Percentiles rank a stretch among this genome's conserved stretches.
These are phyloP conservation scores for Ogataea siamensis DNA, from an alignment of 805 yeast species.

Conservation along the genomic window DNA sequence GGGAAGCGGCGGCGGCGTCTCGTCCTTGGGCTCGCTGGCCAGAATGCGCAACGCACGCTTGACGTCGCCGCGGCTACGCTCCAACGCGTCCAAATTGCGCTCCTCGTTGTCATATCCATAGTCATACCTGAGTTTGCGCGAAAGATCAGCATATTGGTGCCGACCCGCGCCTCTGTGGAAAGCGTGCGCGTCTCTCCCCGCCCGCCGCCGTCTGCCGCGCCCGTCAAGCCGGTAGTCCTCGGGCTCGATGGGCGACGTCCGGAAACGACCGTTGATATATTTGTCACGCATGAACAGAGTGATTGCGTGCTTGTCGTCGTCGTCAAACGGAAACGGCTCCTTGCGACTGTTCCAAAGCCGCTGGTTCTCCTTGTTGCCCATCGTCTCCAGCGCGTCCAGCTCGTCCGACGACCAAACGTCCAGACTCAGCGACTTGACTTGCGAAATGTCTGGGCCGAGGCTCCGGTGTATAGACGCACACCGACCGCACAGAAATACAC, in stretches of 20 bases:
- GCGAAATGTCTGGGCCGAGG: conserved; percentile 58
- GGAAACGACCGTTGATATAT: conserved; percentile 61
- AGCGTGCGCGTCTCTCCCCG: not conserved
- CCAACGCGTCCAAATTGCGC: conserved; percentile 60
- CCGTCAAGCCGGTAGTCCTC: conserved; percentile 36
- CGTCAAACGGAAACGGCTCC: conserved; percentile 72
- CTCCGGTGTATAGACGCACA: conserved; percentile 79
- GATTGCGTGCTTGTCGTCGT: conserved; percentile 59
- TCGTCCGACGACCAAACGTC: conserved; percentile 68
- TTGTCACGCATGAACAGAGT: conserved; percentile 64
- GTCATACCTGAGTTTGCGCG: conserved; percentile 44
- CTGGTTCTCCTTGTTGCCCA: conserved; percentile 64
- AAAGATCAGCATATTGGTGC: conserved; percentile 48
- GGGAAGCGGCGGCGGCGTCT: conserved; percentile 51
- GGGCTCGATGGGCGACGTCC: conserved; percentile 38
- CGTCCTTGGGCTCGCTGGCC: conserved; percentile 38
- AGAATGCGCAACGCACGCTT: conserved; percentile 58
- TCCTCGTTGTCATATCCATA: conserved; percentile 61
- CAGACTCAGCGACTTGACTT: conserved; percentile 68
- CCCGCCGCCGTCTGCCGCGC: conserved; percentile 4
- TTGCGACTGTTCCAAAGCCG: conserved; percentile 65
- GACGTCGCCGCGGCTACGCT: conserved; percentile 56
- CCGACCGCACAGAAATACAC: conserved; percentile 76
- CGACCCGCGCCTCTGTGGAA: conserved; percentile 23
- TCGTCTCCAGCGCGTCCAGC: conserved; percentile 39